Conservation (phyloP, 202 grass and related monocot species). For the Thinopyrum obtusiflorum region DNA sequence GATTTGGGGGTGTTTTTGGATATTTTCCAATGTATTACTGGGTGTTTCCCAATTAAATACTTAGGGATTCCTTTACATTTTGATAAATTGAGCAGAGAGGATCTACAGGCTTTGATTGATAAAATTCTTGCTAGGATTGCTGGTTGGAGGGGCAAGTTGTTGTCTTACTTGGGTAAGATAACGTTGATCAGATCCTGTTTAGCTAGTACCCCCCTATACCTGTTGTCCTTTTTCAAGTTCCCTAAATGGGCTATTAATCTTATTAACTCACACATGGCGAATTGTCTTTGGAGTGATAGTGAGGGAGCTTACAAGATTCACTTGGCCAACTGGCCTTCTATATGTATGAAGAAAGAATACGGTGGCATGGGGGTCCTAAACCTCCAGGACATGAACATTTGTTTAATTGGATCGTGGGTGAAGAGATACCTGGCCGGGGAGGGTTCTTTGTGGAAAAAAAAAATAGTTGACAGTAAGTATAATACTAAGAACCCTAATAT, state of each 20-base stretch:
- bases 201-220: background rate
- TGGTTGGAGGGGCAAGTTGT: no score
- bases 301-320: background rate
- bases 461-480: background rate
- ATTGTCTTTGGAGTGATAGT: background rate
- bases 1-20: no score
- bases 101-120: no score
- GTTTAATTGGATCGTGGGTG: background rate
- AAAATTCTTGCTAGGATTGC: no score
- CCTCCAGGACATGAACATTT: background rate
- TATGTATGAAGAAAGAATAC: background rate
- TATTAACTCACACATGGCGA: background rate
- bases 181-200: no score
- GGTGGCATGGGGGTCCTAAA: background rate
- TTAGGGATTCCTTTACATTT: no score
- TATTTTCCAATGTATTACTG: no score
- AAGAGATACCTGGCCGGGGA: background rate
- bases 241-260: background rate
- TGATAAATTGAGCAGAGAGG: no score
- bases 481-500: background rate
- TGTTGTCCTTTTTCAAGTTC: background rate
- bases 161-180: no score
- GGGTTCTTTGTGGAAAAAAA: background rate
- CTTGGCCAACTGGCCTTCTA: background rate
- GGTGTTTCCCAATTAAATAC: no score